Evolutionary conservation across 2,329 filamentous ascomycete genomes (phyloP).

Genomic region (Phoma herbarum): DNA sequence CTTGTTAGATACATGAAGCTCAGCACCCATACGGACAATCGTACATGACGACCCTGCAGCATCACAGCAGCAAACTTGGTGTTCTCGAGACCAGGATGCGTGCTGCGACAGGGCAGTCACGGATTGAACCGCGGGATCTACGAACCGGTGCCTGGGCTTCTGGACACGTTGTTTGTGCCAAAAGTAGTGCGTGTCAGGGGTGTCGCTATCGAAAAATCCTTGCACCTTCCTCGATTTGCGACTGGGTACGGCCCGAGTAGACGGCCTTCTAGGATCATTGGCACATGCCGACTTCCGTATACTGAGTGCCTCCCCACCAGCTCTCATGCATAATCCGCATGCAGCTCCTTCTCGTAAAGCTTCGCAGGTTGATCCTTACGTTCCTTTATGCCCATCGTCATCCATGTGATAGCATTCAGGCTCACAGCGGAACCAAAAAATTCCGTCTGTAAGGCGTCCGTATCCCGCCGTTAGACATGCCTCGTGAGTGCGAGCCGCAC

Average conservation of each 20-base stretch:
- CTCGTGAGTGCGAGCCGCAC: slow-evolving; percentile 10
- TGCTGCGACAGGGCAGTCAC: slow-evolving; percentile 26
- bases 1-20: slow-evolving; percentile 7
- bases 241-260: slow-evolving; percentile 49
- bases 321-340: slow-evolving; percentile 13
- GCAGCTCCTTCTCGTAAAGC: slow-evolving; percentile 15
- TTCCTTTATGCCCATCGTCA: slow-evolving; percentile 25
- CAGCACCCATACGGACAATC: slow-evolving; percentile 2
- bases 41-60: slow-evolving; percentile 12
- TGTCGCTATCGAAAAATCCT: slow-evolving; percentile 22
- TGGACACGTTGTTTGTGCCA: slow-evolving; percentile 49
- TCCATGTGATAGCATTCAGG: slow-evolving; percentile 19
- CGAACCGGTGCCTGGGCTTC: slow-evolving; percentile 49
- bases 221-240: slow-evolving; percentile 45
- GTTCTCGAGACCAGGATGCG: slow-evolving; percentile 19
- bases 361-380: slow-evolving; percentile 26
- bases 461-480: slow-evolving; percentile 19
- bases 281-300: slow-evolving; percentile 23
- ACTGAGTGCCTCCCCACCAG: not conserved
- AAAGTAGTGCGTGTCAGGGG: slow-evolving; percentile 41
- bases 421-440: slow-evolving; percentile 41
- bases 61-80: slow-evolving; percentile 10
- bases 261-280: slow-evolving; percentile 34
- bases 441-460: slow-evolving; percentile 37
- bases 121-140: slow-evolving; percentile 51